Conservation (phyloP, 768 basidiomycete genomes). For the Hydnomerulius pinastri region DNA sequence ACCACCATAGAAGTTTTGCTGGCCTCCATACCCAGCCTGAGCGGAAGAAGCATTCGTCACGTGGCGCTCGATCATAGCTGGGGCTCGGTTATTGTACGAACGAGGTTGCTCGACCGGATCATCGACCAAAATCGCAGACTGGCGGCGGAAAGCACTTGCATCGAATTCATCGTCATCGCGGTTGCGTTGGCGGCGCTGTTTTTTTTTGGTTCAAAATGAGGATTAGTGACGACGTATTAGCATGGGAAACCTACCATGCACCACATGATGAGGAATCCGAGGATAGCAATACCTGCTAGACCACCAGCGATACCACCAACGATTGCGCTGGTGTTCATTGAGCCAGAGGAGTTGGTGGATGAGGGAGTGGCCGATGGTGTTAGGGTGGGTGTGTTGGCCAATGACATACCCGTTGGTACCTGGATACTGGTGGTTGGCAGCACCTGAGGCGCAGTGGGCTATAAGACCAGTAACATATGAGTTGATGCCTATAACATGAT, state of each 20-base stretch:
- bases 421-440: neutral
- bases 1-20: slow-evolving; percentile 26
- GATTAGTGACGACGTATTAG: neutral
- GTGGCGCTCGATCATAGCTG: slow-evolving; percentile 63
- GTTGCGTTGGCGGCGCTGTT: slow-evolving; percentile 46
- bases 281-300: slow-evolving; percentile 41
- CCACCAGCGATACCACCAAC: slow-evolving; percentile 49
- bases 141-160: slow-evolving; percentile 58
- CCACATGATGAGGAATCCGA: slow-evolving; percentile 45
- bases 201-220: slow-evolving; percentile 5
- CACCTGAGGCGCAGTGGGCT: neutral
- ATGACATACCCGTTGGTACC: neutral
- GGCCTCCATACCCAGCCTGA: slow-evolving; percentile 17
- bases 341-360: slow-evolving; percentile 35
- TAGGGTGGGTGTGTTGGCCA: slow-evolving; percentile 1
- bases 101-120: slow-evolving; percentile 46
- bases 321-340: slow-evolving; percentile 31
- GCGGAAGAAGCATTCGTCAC: slow-evolving; percentile 34
- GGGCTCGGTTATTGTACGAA: slow-evolving; percentile 57
- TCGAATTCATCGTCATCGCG: slow-evolving; percentile 48
- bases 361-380: slow-evolving; percentile 29
- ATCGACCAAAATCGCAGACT: slow-evolving; percentile 60
- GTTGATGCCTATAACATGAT: neutral
- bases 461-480: neutral
- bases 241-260: slow-evolving; percentile 41